Base-by-base conservation (phyloP, 352 stramenopile genomes). In the Phytophthora fragariaefolia region DNA sequence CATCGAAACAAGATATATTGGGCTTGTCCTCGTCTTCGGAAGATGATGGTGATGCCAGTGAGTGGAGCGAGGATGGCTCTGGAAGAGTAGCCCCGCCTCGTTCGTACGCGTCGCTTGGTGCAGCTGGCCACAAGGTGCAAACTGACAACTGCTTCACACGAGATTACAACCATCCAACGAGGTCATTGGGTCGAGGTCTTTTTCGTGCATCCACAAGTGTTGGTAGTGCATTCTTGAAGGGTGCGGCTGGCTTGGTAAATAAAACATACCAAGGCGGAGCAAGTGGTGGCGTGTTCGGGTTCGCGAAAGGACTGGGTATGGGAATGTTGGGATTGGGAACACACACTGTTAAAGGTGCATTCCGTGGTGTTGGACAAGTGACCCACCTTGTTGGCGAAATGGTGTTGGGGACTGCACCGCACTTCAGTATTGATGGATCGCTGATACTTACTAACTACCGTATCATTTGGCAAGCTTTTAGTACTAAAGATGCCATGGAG, bases 381-480 rank as follows among this genome's bases (percentile, higher is more conserved):
- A 96, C 89, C 1, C 91, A 94, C 46, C 74, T 94, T 13, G 89
- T 96, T 2, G 89, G 89, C 1, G 89, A 96, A 47, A 94, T 95
- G 85, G 86, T 95, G 17, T 69, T 95, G 42, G 89, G 89, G 17
- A 86, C 83, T 38, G 89, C 88, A 13, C 86, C 84, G 17, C 89
- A 96, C 58, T 96, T 95, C 70, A 95, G 85, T 34, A 93, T 96
- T 61, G 87, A 96, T 52, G 89, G 89, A 0, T 87, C 77, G 47
- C 63, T 96, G 20, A 64, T 94, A 53, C 66, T 95, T 7, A 96
- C 87, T 10, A 96, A 95, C 63, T 94, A 93, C 46, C 87, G 89
- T 22, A 76, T 96, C 6, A 93, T 96, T 47, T 96, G 89, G 89
- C 80, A 89, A 63, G 90, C 89, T 4, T 74, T 87, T 54, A 92